Percentiles rank a stretch among this genome's conserved stretches.
phyloP scores from a whole-genome alignment of 108 stramenopile species.

The Nitzschia putrida region DNA sequence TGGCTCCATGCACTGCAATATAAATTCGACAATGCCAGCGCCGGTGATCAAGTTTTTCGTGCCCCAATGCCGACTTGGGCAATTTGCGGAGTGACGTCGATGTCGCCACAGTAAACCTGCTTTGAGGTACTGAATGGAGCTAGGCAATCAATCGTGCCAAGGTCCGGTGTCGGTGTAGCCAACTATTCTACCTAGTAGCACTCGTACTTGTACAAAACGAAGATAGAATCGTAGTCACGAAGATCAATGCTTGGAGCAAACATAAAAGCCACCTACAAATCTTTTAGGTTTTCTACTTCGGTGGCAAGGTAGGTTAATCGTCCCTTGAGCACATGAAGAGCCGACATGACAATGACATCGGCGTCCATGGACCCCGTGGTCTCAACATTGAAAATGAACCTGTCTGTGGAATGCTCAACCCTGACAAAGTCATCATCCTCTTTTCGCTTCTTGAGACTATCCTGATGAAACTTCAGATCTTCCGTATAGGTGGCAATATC shows the following conservation, averaged over 20 bases:
- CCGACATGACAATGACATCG: constrained; percentile 77
- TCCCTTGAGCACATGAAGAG: constrained; percentile 77
- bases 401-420: constrained; percentile 64
- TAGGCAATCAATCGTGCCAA: no score
- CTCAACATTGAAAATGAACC: constrained; percentile 88
- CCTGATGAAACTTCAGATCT: constrained; percentile 68
- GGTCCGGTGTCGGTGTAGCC: no score
- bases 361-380: constrained; percentile 88
- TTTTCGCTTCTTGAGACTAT: constrained; percentile 76
- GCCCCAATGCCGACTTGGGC: constrained; percentile 13
- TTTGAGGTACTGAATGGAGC: no score
- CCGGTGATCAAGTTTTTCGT: background rate
- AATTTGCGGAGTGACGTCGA: background rate
- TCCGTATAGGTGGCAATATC: constrained; percentile 86
- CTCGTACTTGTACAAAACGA: no score
- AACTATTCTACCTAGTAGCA: no score
- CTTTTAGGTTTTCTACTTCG: constrained; percentile 86
- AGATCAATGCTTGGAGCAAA: no score
- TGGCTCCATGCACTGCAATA: constrained; percentile 87
- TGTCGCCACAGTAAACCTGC: no score
- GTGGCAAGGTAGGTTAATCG: constrained; percentile 75
- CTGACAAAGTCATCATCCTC: constrained; percentile 86
- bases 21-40: constrained; percentile 13
- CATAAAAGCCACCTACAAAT: constrained; percentile 32
- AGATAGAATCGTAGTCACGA: no score